Percentiles rank a stretch among this genome's conserved stretches.
Conservation (phyloP, 2,329 filamentous ascomycete genomes). For the Plectosphaerella plurivora region DNA sequence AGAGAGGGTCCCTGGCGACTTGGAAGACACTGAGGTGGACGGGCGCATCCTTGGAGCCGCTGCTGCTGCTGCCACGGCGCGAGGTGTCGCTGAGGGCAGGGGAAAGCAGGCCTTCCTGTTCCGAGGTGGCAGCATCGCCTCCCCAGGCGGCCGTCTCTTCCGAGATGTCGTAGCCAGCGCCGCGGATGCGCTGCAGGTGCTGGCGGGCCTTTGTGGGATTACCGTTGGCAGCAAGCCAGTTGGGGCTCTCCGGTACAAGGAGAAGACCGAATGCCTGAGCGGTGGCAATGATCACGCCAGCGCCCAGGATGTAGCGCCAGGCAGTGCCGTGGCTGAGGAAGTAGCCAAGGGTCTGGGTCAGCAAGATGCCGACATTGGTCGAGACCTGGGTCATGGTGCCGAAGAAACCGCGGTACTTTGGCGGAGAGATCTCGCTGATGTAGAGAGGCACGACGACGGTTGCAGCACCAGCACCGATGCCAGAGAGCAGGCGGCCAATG, state of each 20-base stretch:
- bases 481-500: conserved; percentile 73
- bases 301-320: conserved; percentile 80
- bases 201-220: conserved; percentile 57
- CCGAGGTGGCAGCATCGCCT: conserved; percentile 36
- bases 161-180: conserved; percentile 61
- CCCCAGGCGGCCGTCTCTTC: conserved; percentile 66
- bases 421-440: conserved; percentile 85
- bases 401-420: conserved; percentile 71
- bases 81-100: conserved; percentile 14
- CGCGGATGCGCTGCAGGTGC: conserved; percentile 72
- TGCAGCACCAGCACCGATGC: conserved; percentile 79
- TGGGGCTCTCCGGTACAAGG: conserved; percentile 80
- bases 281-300: conserved; percentile 64
- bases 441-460: conserved; percentile 94
- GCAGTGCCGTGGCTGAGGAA: conserved; percentile 75
- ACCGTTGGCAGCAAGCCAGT: conserved; percentile 73
- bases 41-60: conserved; percentile 3
- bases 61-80: no score
- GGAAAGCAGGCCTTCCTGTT: conserved; percentile 67
- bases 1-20: conserved; percentile 63
- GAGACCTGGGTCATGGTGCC: conserved; percentile 84
- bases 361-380: conserved; percentile 85
- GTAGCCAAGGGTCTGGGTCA: conserved; percentile 78
- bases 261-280: conserved; percentile 67
- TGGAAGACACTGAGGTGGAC: conserved; percentile 55